Conservation (phyloP, 2,329 filamentous ascomycete species). For the Trichoderma sp. region DNA sequence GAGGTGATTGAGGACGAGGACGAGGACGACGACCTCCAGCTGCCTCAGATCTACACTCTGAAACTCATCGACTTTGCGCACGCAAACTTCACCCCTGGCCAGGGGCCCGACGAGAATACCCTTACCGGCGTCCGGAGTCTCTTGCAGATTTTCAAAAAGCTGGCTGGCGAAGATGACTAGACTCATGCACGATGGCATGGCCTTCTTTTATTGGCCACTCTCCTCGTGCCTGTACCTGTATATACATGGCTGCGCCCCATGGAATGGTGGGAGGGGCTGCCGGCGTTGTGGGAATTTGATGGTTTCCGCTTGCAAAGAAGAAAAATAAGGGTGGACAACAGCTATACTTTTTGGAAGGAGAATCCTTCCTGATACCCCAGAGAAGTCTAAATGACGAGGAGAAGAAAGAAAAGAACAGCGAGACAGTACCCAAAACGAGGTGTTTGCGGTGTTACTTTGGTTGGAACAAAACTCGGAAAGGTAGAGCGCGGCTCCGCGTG, state of each 20-base stretch:
- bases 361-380: slow-evolving; percentile 6
- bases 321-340: not conserved
- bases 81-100: slow-evolving; percentile 74
- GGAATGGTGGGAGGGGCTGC: not conserved
- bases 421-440: not conserved
- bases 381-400: not conserved
- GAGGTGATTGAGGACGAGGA: slow-evolving; percentile 43
- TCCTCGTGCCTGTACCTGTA: not conserved
- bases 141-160: slow-evolving; percentile 65
- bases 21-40: slow-evolving; percentile 44
- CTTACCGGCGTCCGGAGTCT: slow-evolving; percentile 72
- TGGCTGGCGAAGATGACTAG: slow-evolving; percentile 40
- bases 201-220: slow-evolving; percentile 3
- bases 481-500: slow-evolving; percentile 12
- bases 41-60: slow-evolving; percentile 69
- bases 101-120: slow-evolving; percentile 82
- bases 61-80: slow-evolving; percentile 98
- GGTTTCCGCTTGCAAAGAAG: not conserved
- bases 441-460: slow-evolving; percentile 10
- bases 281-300: slow-evolving; percentile 4
- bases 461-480: not conserved
- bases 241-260: not conserved
- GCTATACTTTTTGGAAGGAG: not conserved
- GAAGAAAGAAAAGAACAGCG: not conserved
- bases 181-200: slow-evolving; percentile 9